Evolutionary conservation across 331 rosid species (phyloP), one percentile per base, ranked within the genome.

Genomic region (Erythrophleum ivorense): DNA sequence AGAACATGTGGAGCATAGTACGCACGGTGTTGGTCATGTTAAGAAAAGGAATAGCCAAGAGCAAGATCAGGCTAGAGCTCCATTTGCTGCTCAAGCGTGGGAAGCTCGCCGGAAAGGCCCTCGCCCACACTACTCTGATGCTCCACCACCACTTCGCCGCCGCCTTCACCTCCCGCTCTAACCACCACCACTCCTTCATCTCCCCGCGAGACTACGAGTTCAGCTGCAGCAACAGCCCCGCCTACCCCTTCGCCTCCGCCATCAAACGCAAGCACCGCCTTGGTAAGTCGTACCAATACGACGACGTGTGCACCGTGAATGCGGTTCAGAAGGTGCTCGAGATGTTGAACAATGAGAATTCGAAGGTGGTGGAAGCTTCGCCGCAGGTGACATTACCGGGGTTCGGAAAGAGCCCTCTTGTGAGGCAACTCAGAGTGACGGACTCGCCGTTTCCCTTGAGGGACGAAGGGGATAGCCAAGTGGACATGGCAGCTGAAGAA

Each of bases 221-320:
- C 89, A 96, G 99, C 87, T 96, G 99, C 89, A 94, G 92, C 81
- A 92, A 92, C 78, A 91, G 89, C 84, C 99, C 98, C 7, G 89
- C 91, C 11, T 21, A 21, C 58, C 75, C 75, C 41, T 71, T 71
- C 43, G 41, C 19, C 11, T 31, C 36, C 40, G 38, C 75, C 75
- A 46, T 71, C 21, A 71, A 71, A 1, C 75, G 75, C 75, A 24
- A 48, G 7, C 34, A 70, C 41, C 33, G 7, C 41, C 75, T 21
- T 1, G 4, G 11, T 6, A 48, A 48, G 6, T 46, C 86, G 1
- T 50, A 76, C 64, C 80, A 78, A 8, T 76, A 77, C 85, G 88
- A 88, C 80, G 94, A 91, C 73, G 91, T 82, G 34, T 75, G 83
- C 18, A 79, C 94, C 12, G 68, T 81, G 2, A 54, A n/a, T 5